Evolutionary conservation across 352 stramenopile genomes (phyloP), one percentile per base, ranked within the genome.

Genomic region (Discostella stelligera): DNA sequence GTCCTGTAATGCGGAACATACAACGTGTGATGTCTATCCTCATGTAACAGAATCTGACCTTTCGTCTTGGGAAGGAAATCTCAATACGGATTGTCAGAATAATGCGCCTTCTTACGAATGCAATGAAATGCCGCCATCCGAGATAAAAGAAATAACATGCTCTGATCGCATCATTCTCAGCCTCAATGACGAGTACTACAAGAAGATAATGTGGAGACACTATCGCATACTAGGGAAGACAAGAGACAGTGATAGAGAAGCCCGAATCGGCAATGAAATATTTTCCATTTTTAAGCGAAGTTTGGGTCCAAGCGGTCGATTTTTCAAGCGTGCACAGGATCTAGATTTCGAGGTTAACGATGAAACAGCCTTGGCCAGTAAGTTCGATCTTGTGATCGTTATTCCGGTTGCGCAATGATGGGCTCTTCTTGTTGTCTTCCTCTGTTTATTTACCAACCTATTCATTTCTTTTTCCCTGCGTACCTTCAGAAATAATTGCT

Each of bases 121-220:
- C 10, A 21, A 27, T 44, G 23, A 56, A 27, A n/a, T n/a, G n/a
- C 6, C 13, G 1, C 25, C 41, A 58, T 27, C 50, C 3, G 18
- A 53, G 14, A 23, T 37, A 30, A 59, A 55, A 69, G 64, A 41
- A n/a, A 72, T 30, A 0, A 32, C 13, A 59, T 27, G 56, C 0
- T 62, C 7, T 14, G 37, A 44, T 64, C 23, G 59, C 49, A 50
- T 71, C 20, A 62, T 75, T 58, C 67, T 82, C 30, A 79, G 69
- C 20, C 62, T 83, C 8, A 74, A 56, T 46, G 64, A 83, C 67
- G 66, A 84, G 8, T 14, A 61, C 14, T 84, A 80, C 52, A 84
- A 65, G 41, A 25, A 61, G 27, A 72, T 56, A 14, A 74, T 79
- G 56, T 77, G 65, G 55, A 66, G 49, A 44, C 37, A 84, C 52